Evolutionary conservation across 2,329 filamentous ascomycete species (phyloP).

Genomic region (Fusarium pseudograminearum): DNA sequence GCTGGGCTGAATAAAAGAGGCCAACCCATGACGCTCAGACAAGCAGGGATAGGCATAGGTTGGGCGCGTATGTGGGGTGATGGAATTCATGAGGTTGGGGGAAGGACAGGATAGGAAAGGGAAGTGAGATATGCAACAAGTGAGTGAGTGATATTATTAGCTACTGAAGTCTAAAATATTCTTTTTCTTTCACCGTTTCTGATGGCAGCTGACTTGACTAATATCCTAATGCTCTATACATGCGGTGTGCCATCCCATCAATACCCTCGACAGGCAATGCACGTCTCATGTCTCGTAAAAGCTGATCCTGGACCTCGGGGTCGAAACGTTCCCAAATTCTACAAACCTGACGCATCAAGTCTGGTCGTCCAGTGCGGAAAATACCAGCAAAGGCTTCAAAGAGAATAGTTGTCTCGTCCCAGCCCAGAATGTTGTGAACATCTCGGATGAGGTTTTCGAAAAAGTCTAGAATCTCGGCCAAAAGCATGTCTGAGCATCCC

Average conservation of each 20-base stretch:
- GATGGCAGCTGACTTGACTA: conserved; percentile 7
- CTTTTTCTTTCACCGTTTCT: not conserved
- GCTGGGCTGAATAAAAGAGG: conserved; percentile 41
- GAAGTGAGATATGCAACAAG: conserved; percentile 34
- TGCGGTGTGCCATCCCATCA: conserved; percentile 35
- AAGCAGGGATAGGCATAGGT: conserved; percentile 32
- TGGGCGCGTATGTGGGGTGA: conserved; percentile 31
- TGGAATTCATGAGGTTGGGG: conserved; percentile 44
- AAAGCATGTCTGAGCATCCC: conserved; percentile 47
- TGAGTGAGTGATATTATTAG: conserved; percentile 16
- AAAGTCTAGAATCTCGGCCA: conserved; percentile 43
- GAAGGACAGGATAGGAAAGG: not conserved
- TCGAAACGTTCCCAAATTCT: conserved; percentile 44
- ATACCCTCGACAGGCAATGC: conserved; percentile 21
- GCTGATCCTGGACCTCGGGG: conserved; percentile 29
- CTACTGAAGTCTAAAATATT: conserved; percentile 17
- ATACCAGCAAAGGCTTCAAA: conserved; percentile 43
- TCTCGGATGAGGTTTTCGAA: conserved; percentile 41
- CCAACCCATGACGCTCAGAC: conserved; percentile 44
- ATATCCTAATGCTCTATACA: conserved; percentile 38
- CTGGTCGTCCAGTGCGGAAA: conserved; percentile 27
- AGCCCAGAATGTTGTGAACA: conserved; percentile 33
- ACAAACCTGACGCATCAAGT: conserved; percentile 28
- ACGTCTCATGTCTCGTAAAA: conserved; percentile 36
- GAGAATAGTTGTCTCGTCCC: conserved; percentile 28